Conservation (phyloP, 176 grass and related monocot species). For the Aegilops bicornis region DNA sequence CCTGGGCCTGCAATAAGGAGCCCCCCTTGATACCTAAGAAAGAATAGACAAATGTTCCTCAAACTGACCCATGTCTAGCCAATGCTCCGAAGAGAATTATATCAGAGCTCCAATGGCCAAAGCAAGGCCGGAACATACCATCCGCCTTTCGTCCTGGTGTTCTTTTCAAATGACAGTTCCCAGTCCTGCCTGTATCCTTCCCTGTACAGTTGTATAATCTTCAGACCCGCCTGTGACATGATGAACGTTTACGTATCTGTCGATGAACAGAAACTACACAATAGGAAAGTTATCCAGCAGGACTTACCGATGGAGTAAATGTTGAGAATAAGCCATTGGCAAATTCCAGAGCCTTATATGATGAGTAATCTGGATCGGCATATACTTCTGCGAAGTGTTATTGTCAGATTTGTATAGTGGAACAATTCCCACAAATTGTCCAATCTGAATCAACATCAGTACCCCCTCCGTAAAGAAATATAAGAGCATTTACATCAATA, state of each 20-base stretch:
- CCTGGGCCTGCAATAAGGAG: conserved; percentile 78
- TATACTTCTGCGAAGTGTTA: conserved; percentile 78
- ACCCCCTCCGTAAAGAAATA: too few relatives aligned
- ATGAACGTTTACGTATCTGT: conserved; percentile 11
- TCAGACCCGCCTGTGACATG: conserved; percentile 67
- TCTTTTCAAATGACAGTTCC: conserved; percentile 78
- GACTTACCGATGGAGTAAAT: conserved; percentile 75
- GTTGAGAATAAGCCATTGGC: conserved; percentile 77
- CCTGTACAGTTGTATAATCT: conserved; percentile 77
- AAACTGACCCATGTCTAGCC: neutral
- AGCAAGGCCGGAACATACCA: conserved; percentile 50
- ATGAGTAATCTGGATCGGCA: conserved; percentile 82
- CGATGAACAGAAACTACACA: neutral
- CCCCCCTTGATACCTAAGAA: conserved; percentile 87
- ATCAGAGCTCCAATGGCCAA: conserved; percentile 11
- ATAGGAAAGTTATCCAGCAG: neutral
- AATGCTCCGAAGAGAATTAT: neutral
- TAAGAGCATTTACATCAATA: too few relatives aligned
- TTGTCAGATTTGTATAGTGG: conserved; percentile 23
- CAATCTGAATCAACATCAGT: neutral
- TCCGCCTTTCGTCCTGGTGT: conserved; percentile 76
- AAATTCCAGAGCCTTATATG: conserved; percentile 86
- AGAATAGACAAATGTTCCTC: neutral
- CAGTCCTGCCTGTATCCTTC: conserved; percentile 98
- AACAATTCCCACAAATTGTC: neutral